Conservation (phyloP, 805 yeast species). For the Myxozyma lipomycoides region DNA sequence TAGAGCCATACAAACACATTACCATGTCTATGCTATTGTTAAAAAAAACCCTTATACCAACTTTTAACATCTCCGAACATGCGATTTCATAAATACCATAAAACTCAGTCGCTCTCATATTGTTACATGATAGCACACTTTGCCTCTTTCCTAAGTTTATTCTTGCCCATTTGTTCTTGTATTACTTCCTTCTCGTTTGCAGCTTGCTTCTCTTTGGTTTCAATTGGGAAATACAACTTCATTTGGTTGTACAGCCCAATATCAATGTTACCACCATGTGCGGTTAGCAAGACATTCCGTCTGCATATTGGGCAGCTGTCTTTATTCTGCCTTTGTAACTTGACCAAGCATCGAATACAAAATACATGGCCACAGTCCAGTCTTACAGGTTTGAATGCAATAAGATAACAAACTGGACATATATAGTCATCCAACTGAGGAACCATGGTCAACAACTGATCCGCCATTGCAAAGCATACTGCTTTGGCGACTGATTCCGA, state of each 20-base stretch:
- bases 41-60: too few relatives aligned
- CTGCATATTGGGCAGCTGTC: constrained; percentile 66
- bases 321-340: constrained; percentile 55
- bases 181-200: constrained; percentile 51
- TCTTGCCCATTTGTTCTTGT: too few relatives aligned
- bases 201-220: constrained; percentile 57
- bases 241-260: constrained; percentile 49
- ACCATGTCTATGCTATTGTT: too few relatives aligned
- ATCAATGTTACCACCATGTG: constrained; percentile 61
- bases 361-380: constrained; percentile 63
- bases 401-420: constrained; percentile 67
- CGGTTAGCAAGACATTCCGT: constrained; percentile 49
- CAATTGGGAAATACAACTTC: constrained; percentile 60
- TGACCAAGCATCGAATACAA: constrained; percentile 68
- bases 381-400: constrained; percentile 69
- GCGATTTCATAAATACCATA: neutral
- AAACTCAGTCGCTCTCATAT: neutral
- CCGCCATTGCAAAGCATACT: constrained; percentile 50
- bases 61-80: too few relatives aligned
- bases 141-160: constrained; percentile 7
- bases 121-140: neutral
- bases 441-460: constrained; percentile 50
- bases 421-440: constrained; percentile 75
- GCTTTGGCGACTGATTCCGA: constrained; percentile 45
- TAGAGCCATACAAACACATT: too few relatives aligned